phyloP scores from a whole-genome alignment of 768 basidiomycete species.

The Leccinum ochraceum region DNA sequence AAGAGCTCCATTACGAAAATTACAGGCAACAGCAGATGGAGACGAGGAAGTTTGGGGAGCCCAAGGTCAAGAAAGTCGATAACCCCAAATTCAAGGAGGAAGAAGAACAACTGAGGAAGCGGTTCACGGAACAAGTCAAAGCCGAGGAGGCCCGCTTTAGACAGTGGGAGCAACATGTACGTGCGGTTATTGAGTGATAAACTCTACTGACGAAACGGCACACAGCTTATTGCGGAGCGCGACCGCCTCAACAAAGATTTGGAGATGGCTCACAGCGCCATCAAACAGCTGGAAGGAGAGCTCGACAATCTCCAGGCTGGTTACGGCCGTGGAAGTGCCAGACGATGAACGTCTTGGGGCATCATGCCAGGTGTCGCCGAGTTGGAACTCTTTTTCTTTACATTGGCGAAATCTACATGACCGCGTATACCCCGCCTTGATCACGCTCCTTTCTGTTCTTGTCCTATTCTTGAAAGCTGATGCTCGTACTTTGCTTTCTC shows the following conservation, averaged over 20 bases:
- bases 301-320: slow-evolving; percentile 88
- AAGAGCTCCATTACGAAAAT: slow-evolving; percentile 96
- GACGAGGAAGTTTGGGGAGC: slow-evolving; percentile 98
- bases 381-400: slow-evolving; percentile 5
- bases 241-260: slow-evolving; percentile 99
- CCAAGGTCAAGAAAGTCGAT: slow-evolving; percentile 97
- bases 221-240: slow-evolving; percentile 93
- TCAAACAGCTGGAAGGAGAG: slow-evolving; percentile 90
- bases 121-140: slow-evolving; percentile 99
- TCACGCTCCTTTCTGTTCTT: slow-evolving; percentile 20
- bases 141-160: slow-evolving; percentile 96
- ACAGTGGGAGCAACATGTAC: slow-evolving; percentile 98
- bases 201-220: slow-evolving; percentile 17
- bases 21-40: slow-evolving; percentile 99
- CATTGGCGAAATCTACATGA: slow-evolving; percentile 10
- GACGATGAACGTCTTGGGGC: slow-evolving; percentile 21
- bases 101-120: slow-evolving; percentile 93
- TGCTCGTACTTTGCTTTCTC: slow-evolving; percentile 6
- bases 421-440: slow-evolving; percentile 29
- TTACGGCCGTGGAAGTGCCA: slow-evolving; percentile 65
- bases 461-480: slow-evolving; percentile 11
- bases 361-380: background rate
- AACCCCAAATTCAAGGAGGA: slow-evolving; percentile 99
- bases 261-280: slow-evolving; percentile 87
- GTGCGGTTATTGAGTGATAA: slow-evolving; percentile 27